phyloP scores from a whole-genome alignment of 1,284 basidiomycete genomes.

The Albatrellus sp. region DNA sequence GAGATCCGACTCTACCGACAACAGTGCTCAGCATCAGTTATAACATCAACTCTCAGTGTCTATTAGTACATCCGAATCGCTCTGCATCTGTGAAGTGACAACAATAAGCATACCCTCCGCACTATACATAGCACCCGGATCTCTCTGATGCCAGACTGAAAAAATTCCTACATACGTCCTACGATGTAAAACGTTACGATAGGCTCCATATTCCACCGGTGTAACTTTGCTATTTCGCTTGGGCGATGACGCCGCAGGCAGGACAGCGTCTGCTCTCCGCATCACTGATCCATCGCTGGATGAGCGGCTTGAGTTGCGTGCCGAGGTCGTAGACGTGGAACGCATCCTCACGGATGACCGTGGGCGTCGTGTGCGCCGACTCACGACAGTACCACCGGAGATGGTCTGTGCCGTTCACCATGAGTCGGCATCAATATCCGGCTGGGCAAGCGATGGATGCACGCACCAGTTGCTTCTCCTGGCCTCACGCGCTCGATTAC shows the following conservation, averaged over 20 bases:
- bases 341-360: conserved; percentile 75
- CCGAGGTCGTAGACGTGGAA: conserved; percentile 91
- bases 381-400: conserved; percentile 92
- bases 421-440: neutral
- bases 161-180: neutral
- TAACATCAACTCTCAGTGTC: no score
- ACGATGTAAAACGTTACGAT: neutral
- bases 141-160: neutral
- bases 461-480: conserved; percentile 39
- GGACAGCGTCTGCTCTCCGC: conserved; percentile 56
- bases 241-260: conserved; percentile 58
- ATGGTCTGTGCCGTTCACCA: conserved; percentile 43
- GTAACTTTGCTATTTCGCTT: conserved; percentile 35
- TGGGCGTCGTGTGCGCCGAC: conserved; percentile 53
- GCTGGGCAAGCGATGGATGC: neutral
- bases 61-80: no score
- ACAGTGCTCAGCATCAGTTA: no score
- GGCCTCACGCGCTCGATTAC: conserved; percentile 90
- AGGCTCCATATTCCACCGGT: neutral
- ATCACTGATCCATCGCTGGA: conserved; percentile 63
- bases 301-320: conserved; percentile 87
- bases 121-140: neutral
- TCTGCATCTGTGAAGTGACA: no score
- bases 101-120: no score
- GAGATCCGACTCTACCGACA: no score